Base-by-base conservation (phyloP, 2,329 filamentous ascomycete species). In the Pseudopithomyces maydicus region DNA sequence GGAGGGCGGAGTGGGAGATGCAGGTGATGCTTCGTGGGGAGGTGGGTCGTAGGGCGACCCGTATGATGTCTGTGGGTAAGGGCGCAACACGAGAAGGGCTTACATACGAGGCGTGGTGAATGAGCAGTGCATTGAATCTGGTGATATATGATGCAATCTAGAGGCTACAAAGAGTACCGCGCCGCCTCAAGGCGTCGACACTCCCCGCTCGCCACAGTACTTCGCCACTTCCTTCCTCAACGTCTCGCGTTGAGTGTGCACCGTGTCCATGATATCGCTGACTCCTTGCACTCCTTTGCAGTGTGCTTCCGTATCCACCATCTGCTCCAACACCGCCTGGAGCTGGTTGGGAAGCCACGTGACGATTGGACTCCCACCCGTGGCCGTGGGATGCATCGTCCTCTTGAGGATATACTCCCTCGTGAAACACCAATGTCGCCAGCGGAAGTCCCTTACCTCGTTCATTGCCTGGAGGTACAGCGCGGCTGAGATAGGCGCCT, bases 261-360 rank as follows among this genome's bases (percentile, higher is more conserved):
- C 87, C 19, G 81, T 79, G 17, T 90, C 88, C 86, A 92, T 90
- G 68, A 92, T 87, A 41, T 85, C 84, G 57, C 80, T 78, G 46
- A 86, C 79, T 14, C 78, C 78, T 26, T 79, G 76, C 49, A 71
- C 72, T 41, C 77, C 80, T 46, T 74, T 78, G 46, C 83, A 78
- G 54, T 74, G 76, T 29, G 78, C 77, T 63, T 84, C 84, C 2
- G 90, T 80, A 35, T 82, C 78, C 20, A 80, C 77, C 88, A 93
- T 93, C 69, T 91, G 83, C 12, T 82, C 80, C 75, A 94, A 81
- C 12, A 93, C 89, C 1, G 90, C 90, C 61, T 86, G 82, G 46
- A 94, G 81, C 79, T 94, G 90, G 75, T 93, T 94, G 2, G 90
- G 90, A 59, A 94, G 77, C 90, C 90, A 94, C 77, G 90, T 93